phyloP scores from a whole-genome alignment of 2,329 filamentous ascomycete genomes.

The Neofusicoccum sp. region DNA sequence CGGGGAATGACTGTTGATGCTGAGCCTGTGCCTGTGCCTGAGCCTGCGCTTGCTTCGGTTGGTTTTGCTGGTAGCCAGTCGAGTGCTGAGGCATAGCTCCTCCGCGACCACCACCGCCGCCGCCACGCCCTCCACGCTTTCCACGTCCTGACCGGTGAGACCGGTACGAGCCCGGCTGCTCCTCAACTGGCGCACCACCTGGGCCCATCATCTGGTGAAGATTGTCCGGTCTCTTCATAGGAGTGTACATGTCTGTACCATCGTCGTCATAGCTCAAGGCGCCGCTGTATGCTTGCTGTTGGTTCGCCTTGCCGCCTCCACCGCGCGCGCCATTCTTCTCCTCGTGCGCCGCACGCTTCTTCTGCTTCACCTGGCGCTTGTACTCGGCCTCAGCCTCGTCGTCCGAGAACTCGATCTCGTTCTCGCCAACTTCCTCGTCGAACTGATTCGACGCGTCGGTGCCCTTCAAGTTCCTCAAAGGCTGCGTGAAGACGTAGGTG shows the following conservation, averaged over 20 bases:
- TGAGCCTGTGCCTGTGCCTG: neutral
- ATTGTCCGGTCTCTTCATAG: slow-evolving; percentile 47
- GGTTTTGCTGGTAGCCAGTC: neutral
- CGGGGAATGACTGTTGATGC: neutral
- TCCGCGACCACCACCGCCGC: slow-evolving; percentile 28
- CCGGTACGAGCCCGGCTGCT: slow-evolving; percentile 31
- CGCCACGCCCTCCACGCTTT: slow-evolving; percentile 30
- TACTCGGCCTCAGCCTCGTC: slow-evolving; percentile 90
- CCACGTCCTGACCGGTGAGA: slow-evolving; percentile 23
- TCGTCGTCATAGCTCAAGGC: slow-evolving; percentile 45
- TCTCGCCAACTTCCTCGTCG: slow-evolving; percentile 82
- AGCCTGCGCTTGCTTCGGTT: neutral
- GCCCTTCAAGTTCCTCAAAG: slow-evolving; percentile 75
- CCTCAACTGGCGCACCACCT: slow-evolving; percentile 37
- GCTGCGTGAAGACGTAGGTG: slow-evolving; percentile 81
- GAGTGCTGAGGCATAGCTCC: slow-evolving; percentile 23
- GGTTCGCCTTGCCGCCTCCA: neutral
- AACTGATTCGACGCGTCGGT: slow-evolving; percentile 94
- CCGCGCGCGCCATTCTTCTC: slow-evolving; percentile 1
- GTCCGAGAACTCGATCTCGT: slow-evolving; percentile 93
- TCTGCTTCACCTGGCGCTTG: slow-evolving; percentile 59
- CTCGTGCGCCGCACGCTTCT: slow-evolving; percentile 44
- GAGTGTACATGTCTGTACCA: slow-evolving; percentile 47
- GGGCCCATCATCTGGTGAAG: slow-evolving; percentile 43
- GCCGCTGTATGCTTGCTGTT: slow-evolving; percentile 23